Percentiles rank a stretch among this genome's conserved stretches.
Conservation (phyloP, 2,329 filamentous ascomycete species). For the Tolypocladium ovalisporum region DNA sequence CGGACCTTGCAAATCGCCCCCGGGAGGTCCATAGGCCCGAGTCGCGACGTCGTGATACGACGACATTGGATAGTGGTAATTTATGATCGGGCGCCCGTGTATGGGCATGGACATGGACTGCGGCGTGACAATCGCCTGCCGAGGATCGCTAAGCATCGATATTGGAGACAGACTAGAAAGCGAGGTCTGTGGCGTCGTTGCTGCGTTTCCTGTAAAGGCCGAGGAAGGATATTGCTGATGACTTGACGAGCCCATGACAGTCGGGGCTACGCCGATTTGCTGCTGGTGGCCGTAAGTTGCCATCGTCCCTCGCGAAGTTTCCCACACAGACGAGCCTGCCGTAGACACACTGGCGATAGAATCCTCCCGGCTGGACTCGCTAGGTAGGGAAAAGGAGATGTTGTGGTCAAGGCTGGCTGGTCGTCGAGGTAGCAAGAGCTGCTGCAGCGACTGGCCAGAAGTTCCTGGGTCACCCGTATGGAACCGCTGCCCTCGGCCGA, state of each 20-base stretch:
- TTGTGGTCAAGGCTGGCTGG: slow-evolving; percentile 16
- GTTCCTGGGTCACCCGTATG: slow-evolving; percentile 12
- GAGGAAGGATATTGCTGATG: slow-evolving; percentile 3
- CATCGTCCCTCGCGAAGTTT: slow-evolving; percentile 15
- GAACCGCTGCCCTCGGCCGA: slow-evolving; percentile 7
- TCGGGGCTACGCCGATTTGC: slow-evolving; percentile 1
- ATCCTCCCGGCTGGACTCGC: slow-evolving; percentile 20
- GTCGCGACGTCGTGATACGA: slow-evolving; percentile 10
- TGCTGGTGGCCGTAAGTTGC: slow-evolving; percentile 15
- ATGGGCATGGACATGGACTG: slow-evolving; percentile 10
- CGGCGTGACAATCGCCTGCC: slow-evolving; percentile 7
- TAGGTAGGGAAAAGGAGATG: slow-evolving; percentile 15
- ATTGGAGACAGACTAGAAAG: slow-evolving; percentile 8
- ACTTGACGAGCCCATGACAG: slow-evolving; percentile 1
- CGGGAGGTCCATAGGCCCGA: slow-evolving; percentile 7
- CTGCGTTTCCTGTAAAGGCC: background rate
- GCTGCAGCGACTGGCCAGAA: slow-evolving; percentile 23
- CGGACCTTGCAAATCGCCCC: background rate
- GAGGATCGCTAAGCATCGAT: slow-evolving; percentile 12
- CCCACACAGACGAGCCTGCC: slow-evolving; percentile 21
- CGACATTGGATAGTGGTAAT: slow-evolving; percentile 14
- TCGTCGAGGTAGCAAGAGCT: slow-evolving; percentile 24
- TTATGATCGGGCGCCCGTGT: slow-evolving; percentile 11
- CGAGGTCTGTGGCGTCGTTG: slow-evolving; percentile 1
- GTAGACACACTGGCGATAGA: slow-evolving; percentile 22